Base-by-base conservation (phyloP, 176 grass and related monocot genomes). In the Canna indica region DNA sequence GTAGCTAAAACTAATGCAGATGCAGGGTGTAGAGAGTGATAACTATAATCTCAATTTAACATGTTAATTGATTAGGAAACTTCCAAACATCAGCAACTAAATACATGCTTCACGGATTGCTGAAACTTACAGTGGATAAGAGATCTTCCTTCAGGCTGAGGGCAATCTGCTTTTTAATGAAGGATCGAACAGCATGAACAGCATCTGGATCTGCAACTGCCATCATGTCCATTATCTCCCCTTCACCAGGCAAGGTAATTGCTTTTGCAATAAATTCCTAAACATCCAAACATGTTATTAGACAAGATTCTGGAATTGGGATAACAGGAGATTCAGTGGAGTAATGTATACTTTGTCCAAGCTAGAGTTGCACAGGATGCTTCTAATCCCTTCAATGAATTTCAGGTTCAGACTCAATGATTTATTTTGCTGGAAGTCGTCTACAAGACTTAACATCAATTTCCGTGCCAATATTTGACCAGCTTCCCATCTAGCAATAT, bases 151-250 rank as follows among this genome's bases (percentile, higher is more conserved):
- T 93, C 53, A 99, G 82, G 76, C 83, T 82, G 52, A 85, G 57
- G 3, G 86, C 84, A 27, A 99, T 80, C 70, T 99, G 84, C 65
- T 93, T 99, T 76, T 84, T 99, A 77, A 93, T 80, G 68, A 99
- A 99, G 60, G 61, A 81, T 3, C 89, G 82, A 58, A 99, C 94
- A 64, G 94, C 80, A 99, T 99, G 89, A 76, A 99, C 89, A 38
- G 94, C 86, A 82, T 93, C 94, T 5, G 94, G 94, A 89, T 99
- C 89, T 79, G 94, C 94, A 80, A 99, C 79, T 57, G 80, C 32
- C 89, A 99, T 99, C 89, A 93, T 93, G 75, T 99, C 94, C 94
- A 99, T 99, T 67, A 99, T 93, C 82, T 99, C 94, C 65, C 94
- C 94, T 85, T 88, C 84, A 82, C 94, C 94, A 73, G 89, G 94